Base-by-base conservation (phyloP, 176 grass and related monocot species). In the Otatea glauca region DNA sequence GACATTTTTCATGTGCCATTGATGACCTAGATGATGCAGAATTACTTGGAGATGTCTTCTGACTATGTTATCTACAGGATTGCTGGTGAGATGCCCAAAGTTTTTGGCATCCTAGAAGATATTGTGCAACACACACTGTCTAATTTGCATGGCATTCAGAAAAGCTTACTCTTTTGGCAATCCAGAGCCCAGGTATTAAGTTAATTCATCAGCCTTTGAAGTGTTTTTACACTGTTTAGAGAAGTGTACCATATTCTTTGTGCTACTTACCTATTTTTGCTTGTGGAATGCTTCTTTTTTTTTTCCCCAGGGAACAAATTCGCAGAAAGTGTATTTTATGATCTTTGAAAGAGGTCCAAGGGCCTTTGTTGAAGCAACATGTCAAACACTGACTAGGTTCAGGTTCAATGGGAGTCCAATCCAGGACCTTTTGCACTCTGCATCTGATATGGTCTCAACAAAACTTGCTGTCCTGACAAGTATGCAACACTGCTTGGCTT, bases 111-210 rank as follows among this genome's bases (percentile, higher is more conserved):
- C 63, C 72, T 95, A 83, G 91, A 95, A 77, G 96, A 98, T 63
- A 88, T 98, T 84, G 86, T 88, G 51, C 88, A 94, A 55, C 81
- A 79, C 47, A 86, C 84, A 27, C 27, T 92, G 65, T 88, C 84
- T 81, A 84, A 81, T 89, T 65, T 97, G 85, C 95, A 92, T 79
- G 70, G 5, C 82, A 79, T 94, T 91, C 88, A 97, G 50, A 97
- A 97, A 91, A 97, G 92, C 85, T 84, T 97, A 83, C 74, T 84
- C 9, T 97, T 94, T 73, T 97, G 95, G 95, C 88, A 94, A 51
- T 84, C 78, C 47, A 89, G 87, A 71, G 90, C 95, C 21, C 88
- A 97, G 95, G 95, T 94, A 70, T 73, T 59, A 50, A 68, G 61
- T 54, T 63, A 53, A 75, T 75, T 37, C 62, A 76, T 71, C 61